Conservation (phyloP, 1,284 basidiomycete genomes). For the Heterobasidion annosum region DNA sequence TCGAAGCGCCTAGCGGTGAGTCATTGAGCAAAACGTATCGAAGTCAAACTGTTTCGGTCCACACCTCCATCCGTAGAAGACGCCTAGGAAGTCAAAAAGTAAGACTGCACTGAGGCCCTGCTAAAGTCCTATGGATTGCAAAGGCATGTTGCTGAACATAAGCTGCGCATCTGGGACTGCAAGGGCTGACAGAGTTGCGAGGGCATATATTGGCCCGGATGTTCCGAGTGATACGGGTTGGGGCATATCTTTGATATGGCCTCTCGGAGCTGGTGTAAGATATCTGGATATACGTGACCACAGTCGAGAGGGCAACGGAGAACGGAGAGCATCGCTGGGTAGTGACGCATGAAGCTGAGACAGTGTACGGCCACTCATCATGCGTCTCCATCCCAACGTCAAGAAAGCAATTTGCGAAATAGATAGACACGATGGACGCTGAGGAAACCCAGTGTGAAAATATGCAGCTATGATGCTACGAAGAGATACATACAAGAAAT, state of each 20-base stretch:
- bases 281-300: slow-evolving; percentile 44
- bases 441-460: neutral
- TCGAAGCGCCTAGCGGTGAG: slow-evolving; percentile 40
- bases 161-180: slow-evolving; percentile 77
- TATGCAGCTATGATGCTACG: neutral
- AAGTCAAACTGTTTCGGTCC: slow-evolving; percentile 11
- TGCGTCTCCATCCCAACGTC: too few relatives aligned
- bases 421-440: slow-evolving; percentile 65
- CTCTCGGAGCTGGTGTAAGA: slow-evolving; percentile 26
- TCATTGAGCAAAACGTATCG: neutral
- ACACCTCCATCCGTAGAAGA: slow-evolving; percentile 76
- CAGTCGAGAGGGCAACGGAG: neutral
- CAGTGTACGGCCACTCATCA: too few relatives aligned
- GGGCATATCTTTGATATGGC: slow-evolving; percentile 20
- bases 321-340: neutral
- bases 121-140: slow-evolving; percentile 69
- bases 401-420: slow-evolving; percentile 42
- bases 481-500: neutral
- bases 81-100: slow-evolving; percentile 63
- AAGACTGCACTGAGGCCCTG: slow-evolving; percentile 70
- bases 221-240: slow-evolving; percentile 74
- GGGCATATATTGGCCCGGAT: slow-evolving; percentile 80
- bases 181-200: slow-evolving; percentile 71
- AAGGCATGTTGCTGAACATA: slow-evolving; percentile 73
- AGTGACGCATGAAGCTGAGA: too few relatives aligned